Percentiles rank a stretch among this genome's conserved stretches.
Conservation (phyloP, 257 asterid genomes). For the Capsicum chinense region DNA sequence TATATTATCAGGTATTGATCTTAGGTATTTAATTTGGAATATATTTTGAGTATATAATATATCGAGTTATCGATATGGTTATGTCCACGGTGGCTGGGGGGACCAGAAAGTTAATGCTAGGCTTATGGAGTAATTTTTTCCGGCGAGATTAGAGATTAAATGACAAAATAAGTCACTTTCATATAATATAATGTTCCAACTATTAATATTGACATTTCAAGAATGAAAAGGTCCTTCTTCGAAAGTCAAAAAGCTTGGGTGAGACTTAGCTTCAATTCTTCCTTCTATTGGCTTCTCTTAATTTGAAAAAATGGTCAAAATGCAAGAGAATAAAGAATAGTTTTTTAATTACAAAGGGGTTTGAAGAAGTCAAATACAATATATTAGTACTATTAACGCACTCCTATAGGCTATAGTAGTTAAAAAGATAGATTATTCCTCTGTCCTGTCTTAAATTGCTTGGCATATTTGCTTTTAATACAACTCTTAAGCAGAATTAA, state of each 20-base stretch:
- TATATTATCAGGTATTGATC: too few species aligned
- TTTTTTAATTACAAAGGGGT: not conserved
- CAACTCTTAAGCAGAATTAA: too few species aligned
- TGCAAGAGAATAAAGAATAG: not conserved
- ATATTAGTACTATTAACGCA: not conserved
- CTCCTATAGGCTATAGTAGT: not conserved
- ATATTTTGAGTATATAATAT: not conserved
- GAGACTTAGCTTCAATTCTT: not conserved
- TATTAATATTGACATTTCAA: conserved; percentile 16
- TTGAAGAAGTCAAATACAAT: not conserved
- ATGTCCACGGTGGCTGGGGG: not conserved
- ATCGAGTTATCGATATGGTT: too few species aligned
- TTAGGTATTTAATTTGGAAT: not conserved
- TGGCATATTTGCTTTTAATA: too few species aligned
- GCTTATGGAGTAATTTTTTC: not conserved
- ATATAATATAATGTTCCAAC: not conserved
- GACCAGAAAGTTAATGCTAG: not conserved
- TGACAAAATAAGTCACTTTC: conserved; percentile 16
- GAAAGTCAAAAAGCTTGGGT: conserved; percentile 15
- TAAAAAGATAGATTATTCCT: too few species aligned
- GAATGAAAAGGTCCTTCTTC: not conserved
- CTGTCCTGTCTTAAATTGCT: too few species aligned
- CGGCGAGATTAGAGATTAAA: conserved; percentile 12
- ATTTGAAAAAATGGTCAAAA: not conserved
- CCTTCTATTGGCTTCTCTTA: too few species aligned